Evolutionary conservation across 2,329 filamentous ascomycete genomes (phyloP).

Genomic region (Penicillium hesseltinei): DNA sequence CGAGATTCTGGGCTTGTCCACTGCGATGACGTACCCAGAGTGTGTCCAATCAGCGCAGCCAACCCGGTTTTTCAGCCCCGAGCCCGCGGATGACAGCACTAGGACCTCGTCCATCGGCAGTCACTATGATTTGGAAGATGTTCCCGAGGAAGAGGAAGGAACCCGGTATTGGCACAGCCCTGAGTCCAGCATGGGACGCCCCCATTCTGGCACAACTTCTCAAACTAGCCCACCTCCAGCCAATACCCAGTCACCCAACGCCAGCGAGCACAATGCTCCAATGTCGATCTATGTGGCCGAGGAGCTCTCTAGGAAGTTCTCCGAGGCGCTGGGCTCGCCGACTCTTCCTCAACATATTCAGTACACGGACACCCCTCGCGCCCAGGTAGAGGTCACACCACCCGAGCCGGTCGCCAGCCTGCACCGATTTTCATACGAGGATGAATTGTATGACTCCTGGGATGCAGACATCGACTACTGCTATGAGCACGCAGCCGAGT

Average conservation of each 20-base stretch:
- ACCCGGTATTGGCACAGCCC: slow-evolving; percentile 34
- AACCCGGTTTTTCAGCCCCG: slow-evolving; percentile 42
- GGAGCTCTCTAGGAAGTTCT: slow-evolving; percentile 41
- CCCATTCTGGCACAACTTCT: slow-evolving; percentile 21
- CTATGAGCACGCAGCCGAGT: slow-evolving; percentile 61
- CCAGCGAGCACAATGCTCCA: slow-evolving; percentile 25
- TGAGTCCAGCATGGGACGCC: slow-evolving; percentile 19
- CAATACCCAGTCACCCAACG: slow-evolving; percentile 9
- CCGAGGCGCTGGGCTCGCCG: slow-evolving; percentile 47
- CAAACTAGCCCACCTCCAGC: slow-evolving; percentile 14
- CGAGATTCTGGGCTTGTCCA: slow-evolving; percentile 38
- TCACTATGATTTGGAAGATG: slow-evolving; percentile 43
- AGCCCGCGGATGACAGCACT: slow-evolving; percentile 40
- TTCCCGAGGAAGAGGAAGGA: slow-evolving; percentile 45
- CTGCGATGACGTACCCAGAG: slow-evolving; percentile 32
- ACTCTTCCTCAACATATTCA: slow-evolving; percentile 32
- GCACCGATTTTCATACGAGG: slow-evolving; percentile 22
- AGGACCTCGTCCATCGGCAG: slow-evolving; percentile 43
- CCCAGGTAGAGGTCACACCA: slow-evolving; percentile 16
- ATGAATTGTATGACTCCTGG: slow-evolving; percentile 49
- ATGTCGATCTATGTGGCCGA: slow-evolving; percentile 34
- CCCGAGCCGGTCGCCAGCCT: slow-evolving; percentile 17
- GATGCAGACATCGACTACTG: slow-evolving; percentile 63
- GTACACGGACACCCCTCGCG: slow-evolving; percentile 14
- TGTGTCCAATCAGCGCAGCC: slow-evolving; percentile 30